These are phyloP conservation scores for Oryza glaberrima DNA, from an alignment of 176 grass and related monocot species.

Conservation along the genomic window DNA sequence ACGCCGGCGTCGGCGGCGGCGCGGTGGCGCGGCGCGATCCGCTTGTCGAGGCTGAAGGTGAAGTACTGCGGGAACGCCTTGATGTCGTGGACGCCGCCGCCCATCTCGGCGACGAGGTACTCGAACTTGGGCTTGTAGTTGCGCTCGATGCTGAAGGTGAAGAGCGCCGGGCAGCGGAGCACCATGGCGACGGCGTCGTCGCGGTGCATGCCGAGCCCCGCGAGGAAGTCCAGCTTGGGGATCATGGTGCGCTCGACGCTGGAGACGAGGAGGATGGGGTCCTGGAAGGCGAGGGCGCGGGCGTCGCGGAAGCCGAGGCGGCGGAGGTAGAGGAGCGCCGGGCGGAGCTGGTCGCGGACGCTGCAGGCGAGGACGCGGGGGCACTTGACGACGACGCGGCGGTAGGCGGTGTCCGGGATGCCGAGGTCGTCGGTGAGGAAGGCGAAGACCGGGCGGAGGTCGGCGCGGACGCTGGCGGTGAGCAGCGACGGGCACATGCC, in stretches of 20 bases:
- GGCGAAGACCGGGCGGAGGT: constrained; percentile 66
- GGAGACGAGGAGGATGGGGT: constrained; percentile 72
- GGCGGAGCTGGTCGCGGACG: constrained; percentile 76
- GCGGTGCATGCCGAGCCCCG: constrained; percentile 44
- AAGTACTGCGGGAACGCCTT: constrained; percentile 89
- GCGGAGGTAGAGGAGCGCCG: constrained; percentile 66
- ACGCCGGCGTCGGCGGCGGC: constrained; percentile 52
- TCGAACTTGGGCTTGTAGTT: constrained; percentile 76
- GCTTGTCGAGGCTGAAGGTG: constrained; percentile 68
- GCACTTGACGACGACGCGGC: constrained; percentile 63
- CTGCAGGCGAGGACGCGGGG: constrained; percentile 57
- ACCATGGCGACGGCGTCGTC: constrained; percentile 58
- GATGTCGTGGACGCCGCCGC: constrained; percentile 65
- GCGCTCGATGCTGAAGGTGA: constrained; percentile 71
- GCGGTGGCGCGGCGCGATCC: constrained; percentile 68
- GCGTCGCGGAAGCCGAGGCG: constrained; percentile 61
- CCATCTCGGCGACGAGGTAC: constrained; percentile 57
- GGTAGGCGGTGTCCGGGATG: constrained; percentile 43
- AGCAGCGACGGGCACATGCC: constrained; percentile 66
- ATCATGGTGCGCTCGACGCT: constrained; percentile 67
- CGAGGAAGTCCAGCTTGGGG: constrained; percentile 64
- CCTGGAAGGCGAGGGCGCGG: constrained; percentile 50
- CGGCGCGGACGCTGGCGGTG: constrained; percentile 46
- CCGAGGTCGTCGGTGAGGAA: constrained; percentile 72
- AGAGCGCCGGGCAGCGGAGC: constrained; percentile 56